These are phyloP conservation scores for Carex parvula DNA, from an alignment of 176 grass and related monocot species.

Conservation along the genomic window DNA sequence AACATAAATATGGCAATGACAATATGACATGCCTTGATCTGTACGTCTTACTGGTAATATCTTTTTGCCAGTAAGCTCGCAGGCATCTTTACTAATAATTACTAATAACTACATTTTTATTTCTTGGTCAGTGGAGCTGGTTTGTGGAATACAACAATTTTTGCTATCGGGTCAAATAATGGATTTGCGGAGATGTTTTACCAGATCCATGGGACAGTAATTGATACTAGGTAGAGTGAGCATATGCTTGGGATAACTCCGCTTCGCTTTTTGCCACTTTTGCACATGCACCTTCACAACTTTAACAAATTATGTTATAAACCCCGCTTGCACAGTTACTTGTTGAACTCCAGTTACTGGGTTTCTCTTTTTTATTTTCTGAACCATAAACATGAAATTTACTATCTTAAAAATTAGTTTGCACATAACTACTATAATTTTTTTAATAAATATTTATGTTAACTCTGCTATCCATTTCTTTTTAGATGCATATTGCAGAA, in stretches of 20 bases:
- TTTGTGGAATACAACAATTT: not conserved
- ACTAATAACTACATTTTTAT: too few species aligned
- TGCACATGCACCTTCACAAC: not conserved
- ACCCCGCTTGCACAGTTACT: not conserved
- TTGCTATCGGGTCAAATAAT: not conserved
- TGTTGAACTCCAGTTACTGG: not conserved
- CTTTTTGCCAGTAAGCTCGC: not conserved
- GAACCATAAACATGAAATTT: too few species aligned
- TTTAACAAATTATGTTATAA: not conserved
- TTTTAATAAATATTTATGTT: too few species aligned
- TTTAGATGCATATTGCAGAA: too few species aligned
- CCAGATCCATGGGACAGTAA: not conserved
- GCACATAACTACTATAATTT: too few species aligned
- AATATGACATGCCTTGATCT: not conserved
- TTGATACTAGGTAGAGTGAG: not conserved
- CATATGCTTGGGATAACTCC: not conserved
- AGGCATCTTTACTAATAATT: not conserved
- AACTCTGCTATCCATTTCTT: too few species aligned
- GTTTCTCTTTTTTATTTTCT: not conserved
- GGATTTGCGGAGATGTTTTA: not conserved
- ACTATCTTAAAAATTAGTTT: too few species aligned
- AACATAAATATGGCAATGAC: not conserved
- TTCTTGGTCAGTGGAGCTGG: not conserved
- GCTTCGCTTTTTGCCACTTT: constrained; percentile 3
- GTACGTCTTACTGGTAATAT: not conserved